Conservation (phyloP, 306 rosid species). For the Dryas octopetala region DNA sequence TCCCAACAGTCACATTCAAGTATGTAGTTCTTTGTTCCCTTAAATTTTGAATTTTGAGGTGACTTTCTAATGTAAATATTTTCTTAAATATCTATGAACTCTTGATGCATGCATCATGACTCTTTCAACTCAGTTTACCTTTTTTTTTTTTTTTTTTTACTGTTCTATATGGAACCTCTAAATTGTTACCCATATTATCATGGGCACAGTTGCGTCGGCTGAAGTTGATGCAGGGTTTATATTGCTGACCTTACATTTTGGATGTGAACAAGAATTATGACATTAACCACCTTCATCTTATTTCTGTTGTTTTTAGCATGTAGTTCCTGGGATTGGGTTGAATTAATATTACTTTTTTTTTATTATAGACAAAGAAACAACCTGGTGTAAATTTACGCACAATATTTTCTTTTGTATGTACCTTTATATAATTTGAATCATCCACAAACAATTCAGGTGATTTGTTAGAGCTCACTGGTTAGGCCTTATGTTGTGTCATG, state of each 20-base stretch:
- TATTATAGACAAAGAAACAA: not conserved
- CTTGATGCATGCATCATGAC: conserved; percentile 3
- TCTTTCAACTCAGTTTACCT: not conserved
- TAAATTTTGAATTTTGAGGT: conserved; percentile 11
- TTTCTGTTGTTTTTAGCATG: no score
- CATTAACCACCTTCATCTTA: not conserved
- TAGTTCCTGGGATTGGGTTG: not conserved
- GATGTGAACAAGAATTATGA: not conserved
- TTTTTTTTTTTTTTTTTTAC: not conserved
- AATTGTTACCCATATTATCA: not conserved
- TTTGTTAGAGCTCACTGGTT: not conserved
- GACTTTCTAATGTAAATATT: conserved; percentile 4
- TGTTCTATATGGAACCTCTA: conserved; percentile 10
- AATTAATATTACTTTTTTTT: not conserved
- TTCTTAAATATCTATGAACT: not conserved
- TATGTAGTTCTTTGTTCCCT: conserved; percentile 38
- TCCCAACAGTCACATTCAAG: conserved; percentile 78
- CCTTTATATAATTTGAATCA: conserved; percentile 8
- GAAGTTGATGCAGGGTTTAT: not conserved
- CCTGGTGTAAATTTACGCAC: not conserved
- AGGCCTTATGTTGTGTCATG: conserved; percentile 18
- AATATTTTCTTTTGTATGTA: not conserved
- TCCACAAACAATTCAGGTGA: not conserved
- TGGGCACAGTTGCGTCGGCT: not conserved
- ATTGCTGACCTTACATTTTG: not conserved